phyloP scores from a whole-genome alignment of 352 stramenopile genomes.

The Blastocystis sp. region DNA sequence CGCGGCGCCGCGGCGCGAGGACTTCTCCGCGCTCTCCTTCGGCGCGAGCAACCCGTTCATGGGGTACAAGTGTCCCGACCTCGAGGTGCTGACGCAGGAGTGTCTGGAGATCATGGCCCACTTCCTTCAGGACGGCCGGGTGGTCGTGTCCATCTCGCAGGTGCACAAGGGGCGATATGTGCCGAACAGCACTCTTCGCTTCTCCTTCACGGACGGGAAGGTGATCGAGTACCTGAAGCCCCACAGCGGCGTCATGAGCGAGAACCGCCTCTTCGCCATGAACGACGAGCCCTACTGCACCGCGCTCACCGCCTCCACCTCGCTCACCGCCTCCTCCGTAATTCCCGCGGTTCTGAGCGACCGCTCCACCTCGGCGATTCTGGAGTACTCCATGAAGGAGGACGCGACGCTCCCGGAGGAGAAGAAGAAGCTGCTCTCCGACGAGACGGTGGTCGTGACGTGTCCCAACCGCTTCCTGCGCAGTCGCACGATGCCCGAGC shows the following conservation, averaged over 20 bases:
- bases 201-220: slow-evolving; percentile 7
- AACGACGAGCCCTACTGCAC: background rate
- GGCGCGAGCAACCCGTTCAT: background rate
- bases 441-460: background rate
- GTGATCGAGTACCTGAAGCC: slow-evolving; percentile 18
- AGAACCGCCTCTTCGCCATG: background rate
- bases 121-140: slow-evolving; percentile 35
- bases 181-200: background rate
- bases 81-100: background rate
- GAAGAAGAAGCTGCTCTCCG: background rate
- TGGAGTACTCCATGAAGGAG: background rate
- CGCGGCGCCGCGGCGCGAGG: background rate
- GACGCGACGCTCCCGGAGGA: background rate
- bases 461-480: slow-evolving; percentile 49
- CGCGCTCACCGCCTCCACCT: background rate
- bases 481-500: background rate
- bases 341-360: slow-evolving; percentile 32
- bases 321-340: background rate
- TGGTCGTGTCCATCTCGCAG: slow-evolving; percentile 13
- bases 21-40: background rate
- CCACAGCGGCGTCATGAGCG: background rate
- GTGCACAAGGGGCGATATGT: background rate
- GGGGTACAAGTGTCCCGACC: background rate
- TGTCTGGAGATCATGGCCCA: slow-evolving; percentile 25
- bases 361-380: slow-evolving; percentile 10